Evolutionary conservation across 192 early-diverging fungal species (phyloP), one percentile per base, ranked within the genome.

Genomic region (Entomortierella beljakovae): DNA sequence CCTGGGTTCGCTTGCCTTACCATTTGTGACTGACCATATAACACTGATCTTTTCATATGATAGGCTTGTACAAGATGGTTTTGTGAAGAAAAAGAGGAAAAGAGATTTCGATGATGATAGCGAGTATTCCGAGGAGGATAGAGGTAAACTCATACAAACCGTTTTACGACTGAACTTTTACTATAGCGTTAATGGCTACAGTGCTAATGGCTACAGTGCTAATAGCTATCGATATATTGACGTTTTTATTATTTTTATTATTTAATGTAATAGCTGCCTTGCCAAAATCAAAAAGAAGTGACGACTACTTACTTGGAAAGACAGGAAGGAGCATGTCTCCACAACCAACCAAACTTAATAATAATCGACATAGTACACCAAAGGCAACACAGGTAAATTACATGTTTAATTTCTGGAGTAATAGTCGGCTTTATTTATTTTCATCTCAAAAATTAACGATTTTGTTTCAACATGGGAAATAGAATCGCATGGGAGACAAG

Each of bases 101-200:
- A 67, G 64, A 11, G 66, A 77, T 22, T 34, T 79, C 50, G 75
- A 79, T 13, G 75, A 79, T 2, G 75, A 79, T 37, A 79, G 75
- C 20, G 75, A 79, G 55, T 79, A 70, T 55, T 79, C 75, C 20
- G 75, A 79, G 40, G 75, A 79, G 29, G 75, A 79, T 20, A 25
- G 75, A 79, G 75, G 74, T 69, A 62, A 28, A 9, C 42, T 26
- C 26, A 32, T 35, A 57, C n/a, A n/a, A n/a, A n/a, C n/a, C n/a
- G n/a, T n/a, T n/a, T n/a, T n/a, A n/a, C n/a, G n/a, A n/a, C n/a
- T n/a, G n/a, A n/a, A n/a, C n/a, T n/a, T n/a, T n/a, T n/a, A n/a
- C n/a, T n/a, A n/a, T n/a, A n/a, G n/a, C n/a, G n/a, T n/a, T n/a
- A n/a, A n/a, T n/a, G n/a, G n/a, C n/a, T n/a, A n/a, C n/a, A n/a